These are phyloP conservation scores for Lachancea quebecensis DNA, from an alignment of 805 yeast genomes.

Conservation along the genomic window DNA sequence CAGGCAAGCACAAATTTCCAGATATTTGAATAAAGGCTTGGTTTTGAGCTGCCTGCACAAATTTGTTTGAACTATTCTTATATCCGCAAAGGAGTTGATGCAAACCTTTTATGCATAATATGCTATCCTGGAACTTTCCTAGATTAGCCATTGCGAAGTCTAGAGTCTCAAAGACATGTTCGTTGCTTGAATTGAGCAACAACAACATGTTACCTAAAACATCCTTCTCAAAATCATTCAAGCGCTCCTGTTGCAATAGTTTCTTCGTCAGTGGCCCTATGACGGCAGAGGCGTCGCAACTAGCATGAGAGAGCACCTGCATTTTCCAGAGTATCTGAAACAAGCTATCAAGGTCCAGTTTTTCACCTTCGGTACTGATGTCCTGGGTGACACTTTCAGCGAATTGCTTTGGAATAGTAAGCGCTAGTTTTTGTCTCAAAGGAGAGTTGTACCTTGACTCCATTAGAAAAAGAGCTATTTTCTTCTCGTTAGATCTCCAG, in stretches of 20 bases:
- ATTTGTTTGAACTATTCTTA: neutral
- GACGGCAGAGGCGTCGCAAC: conserved; percentile 21
- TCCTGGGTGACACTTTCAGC: conserved; percentile 4
- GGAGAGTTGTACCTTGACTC: conserved; percentile 29
- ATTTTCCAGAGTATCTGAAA: conserved; percentile 48
- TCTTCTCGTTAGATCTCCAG: conserved; percentile 34
- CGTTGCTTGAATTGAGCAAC: conserved; percentile 26
- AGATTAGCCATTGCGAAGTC: conserved; percentile 20
- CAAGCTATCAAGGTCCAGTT: conserved; percentile 12
- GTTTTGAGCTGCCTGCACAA: neutral
- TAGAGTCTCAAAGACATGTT: conserved; percentile 11
- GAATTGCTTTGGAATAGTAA: conserved; percentile 25
- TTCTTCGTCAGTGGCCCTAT: conserved; percentile 5
- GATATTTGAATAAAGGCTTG: conserved; percentile 12
- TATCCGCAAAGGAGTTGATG: conserved; percentile 13
- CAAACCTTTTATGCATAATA: conserved; percentile 35
- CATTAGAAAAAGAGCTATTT: conserved; percentile 39
- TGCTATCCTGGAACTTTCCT: conserved; percentile 30
- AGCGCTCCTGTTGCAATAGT: conserved; percentile 3
- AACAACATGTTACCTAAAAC: conserved; percentile 36
- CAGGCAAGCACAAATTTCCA: conserved; percentile 41
- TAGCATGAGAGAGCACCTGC: conserved; percentile 35
- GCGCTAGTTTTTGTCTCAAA: conserved; percentile 31
- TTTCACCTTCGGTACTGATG: neutral
- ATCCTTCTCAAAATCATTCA: conserved; percentile 34